A percentile compares a stretch with the other conserved stretches of the same genome.
These are phyloP conservation scores for Lathyrus oleraceus DNA, from an alignment of 306 rosid genomes.

Conservation along the genomic window DNA sequence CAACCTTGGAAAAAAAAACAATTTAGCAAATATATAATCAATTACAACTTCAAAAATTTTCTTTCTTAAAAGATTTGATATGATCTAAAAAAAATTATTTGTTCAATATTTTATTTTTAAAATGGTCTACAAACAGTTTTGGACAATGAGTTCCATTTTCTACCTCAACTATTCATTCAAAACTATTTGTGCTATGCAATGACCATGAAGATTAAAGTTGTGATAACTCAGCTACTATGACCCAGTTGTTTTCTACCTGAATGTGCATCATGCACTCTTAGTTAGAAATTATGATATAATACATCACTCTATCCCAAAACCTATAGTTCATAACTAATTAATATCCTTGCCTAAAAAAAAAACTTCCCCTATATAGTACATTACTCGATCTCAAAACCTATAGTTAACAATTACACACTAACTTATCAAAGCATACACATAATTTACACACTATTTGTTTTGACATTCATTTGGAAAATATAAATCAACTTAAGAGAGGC, in stretches of 20 bases:
- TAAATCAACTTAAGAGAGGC: slow-evolving; percentile 70
- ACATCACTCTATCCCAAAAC: background rate
- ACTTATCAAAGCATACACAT: background rate
- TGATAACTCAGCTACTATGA: background rate
- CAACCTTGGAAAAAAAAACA: too few relatives aligned
- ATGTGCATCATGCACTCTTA: background rate
- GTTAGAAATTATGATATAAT: slow-evolving; percentile 3
- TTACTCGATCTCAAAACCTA: background rate
- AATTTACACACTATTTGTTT: background rate
- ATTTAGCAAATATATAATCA: too few relatives aligned
- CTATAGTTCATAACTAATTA: background rate
- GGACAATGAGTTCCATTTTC: background rate
- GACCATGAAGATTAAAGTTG: background rate
- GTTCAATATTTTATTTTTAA: too few relatives aligned
- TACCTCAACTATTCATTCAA: background rate
- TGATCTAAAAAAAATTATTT: too few relatives aligned
- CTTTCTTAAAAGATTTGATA: too few relatives aligned
- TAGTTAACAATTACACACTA: background rate
- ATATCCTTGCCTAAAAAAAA: too few relatives aligned
- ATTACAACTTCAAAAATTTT: too few relatives aligned
- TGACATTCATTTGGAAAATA: background rate
- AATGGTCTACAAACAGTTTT: too few relatives aligned
- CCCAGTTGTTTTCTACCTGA: background rate
- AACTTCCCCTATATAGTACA: background rate
- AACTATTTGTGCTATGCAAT: background rate